Conservation (phyloP, 2,329 filamentous ascomycete genomes). For the Aspergillus ibericus region DNA sequence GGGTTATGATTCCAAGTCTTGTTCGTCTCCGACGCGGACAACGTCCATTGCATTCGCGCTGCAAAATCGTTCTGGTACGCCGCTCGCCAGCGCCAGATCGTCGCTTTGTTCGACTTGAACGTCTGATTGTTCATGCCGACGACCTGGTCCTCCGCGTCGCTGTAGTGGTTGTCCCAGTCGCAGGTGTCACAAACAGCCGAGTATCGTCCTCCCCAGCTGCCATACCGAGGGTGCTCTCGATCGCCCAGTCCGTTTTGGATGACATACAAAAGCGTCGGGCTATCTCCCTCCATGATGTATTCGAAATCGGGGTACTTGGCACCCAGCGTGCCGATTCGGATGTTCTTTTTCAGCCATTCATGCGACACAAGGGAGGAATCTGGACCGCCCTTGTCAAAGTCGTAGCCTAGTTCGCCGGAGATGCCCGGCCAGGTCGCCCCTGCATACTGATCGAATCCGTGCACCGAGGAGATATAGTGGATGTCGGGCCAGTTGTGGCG, state of each 20-base stretch:
- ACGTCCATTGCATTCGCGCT: conserved; percentile 51
- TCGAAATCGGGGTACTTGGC: conserved; percentile 48
- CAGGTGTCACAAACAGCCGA: conserved; percentile 19
- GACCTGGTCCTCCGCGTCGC: conserved; percentile 37
- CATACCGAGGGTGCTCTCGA: conserved; percentile 42
- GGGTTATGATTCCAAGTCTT: conserved; percentile 22
- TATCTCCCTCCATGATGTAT: conserved; percentile 56
- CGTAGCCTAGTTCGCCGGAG: conserved; percentile 50
- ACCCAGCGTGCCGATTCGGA: conserved; percentile 54
- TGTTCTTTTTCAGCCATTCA: conserved; percentile 55
- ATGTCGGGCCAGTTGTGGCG: conserved; percentile 55
- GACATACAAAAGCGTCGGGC: conserved; percentile 43
- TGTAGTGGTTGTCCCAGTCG: conserved; percentile 23
- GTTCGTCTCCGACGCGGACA: conserved; percentile 20
- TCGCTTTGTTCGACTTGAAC: conserved; percentile 46
- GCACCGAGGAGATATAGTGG: conserved; percentile 57
- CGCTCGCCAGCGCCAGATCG: conserved; percentile 56
- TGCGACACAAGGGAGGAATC: conserved; percentile 51
- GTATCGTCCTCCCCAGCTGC: conserved; percentile 48
- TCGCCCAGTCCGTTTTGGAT: conserved; percentile 46
- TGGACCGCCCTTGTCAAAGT: conserved; percentile 51
- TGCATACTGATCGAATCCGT: conserved; percentile 58
- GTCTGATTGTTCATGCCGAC: conserved; percentile 34
- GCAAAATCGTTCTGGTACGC: conserved; percentile 55
- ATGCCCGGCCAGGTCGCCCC: conserved; percentile 59